Conservation (phyloP, 2,329 filamentous ascomycete species). For the Colletotrichum sp. region DNA sequence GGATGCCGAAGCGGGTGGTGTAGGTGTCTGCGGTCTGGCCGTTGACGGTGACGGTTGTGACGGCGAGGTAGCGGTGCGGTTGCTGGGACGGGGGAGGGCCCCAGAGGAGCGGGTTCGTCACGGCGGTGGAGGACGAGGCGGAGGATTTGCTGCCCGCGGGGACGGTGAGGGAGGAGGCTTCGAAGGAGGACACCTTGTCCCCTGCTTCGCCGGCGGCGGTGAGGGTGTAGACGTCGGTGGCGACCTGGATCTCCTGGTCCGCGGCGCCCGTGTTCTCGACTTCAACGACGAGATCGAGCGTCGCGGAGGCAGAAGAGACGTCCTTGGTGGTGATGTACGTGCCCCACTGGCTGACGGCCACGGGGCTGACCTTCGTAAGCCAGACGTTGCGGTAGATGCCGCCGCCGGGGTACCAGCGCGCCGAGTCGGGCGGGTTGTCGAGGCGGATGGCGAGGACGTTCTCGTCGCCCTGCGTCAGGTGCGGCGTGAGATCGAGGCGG, state of each 20-base stretch:
- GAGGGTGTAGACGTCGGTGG: constrained; percentile 43
- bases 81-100: constrained; percentile 49
- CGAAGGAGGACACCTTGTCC: constrained; percentile 37
- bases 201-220: constrained; percentile 35
- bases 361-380: constrained; percentile 51
- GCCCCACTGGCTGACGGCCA: constrained; percentile 55
- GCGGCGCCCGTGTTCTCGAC: constrained; percentile 47
- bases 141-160: constrained; percentile 33
- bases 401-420: constrained; percentile 60
- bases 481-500: constrained; percentile 53
- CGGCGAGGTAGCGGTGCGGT: constrained; percentile 53
- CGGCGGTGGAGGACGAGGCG: constrained; percentile 33
- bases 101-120: constrained; percentile 49
- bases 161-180: constrained; percentile 32
- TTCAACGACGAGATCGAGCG: constrained; percentile 46
- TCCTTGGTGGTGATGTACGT: constrained; percentile 51
- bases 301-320: constrained; percentile 50
- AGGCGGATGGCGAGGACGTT: constrained; percentile 56
- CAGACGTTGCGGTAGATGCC: constrained; percentile 61
- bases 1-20: constrained; percentile 56
- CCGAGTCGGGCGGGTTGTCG: constrained; percentile 52
- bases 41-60: constrained; percentile 41
- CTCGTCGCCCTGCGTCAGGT: constrained; percentile 34
- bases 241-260: constrained; percentile 38
- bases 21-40: constrained; percentile 44